Evolutionary conservation across 2,329 filamentous ascomycete genomes (phyloP), one percentile per base, ranked within the genome.

Genomic region (Colletotrichum costaricense): DNA sequence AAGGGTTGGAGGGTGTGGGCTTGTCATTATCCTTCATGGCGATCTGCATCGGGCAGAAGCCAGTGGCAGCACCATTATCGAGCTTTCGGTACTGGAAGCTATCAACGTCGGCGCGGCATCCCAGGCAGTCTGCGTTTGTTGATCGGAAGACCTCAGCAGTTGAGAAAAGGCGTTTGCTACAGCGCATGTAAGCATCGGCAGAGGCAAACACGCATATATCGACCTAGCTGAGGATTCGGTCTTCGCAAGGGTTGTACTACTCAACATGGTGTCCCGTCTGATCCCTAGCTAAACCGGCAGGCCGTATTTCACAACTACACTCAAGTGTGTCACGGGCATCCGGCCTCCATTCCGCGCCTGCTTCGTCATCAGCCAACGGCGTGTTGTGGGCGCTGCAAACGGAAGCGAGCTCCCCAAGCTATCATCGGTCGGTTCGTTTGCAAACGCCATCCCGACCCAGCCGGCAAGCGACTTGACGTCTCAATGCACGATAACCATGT

Each of bases 101-200:
- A 56, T 14, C 33, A 24, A 35, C 33, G 24, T 12, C 30, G 33
- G 30, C 46, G 46, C 56, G 16, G 26, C 30, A 12, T 38, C 46
- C 49, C 38, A n/a, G 35, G 5, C 22, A 19, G 22, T 30, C n/a
- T 28, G 35, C 26, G 24, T 33, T 46, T 69, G 59, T 26, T 42
- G 16, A 42, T 24, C n/a, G 28, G 14, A 46, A 63, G 11, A 22
- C 19, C 14, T 19, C 22, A 8, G 52, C 28, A 11, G 26, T 28
- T 9, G 24, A 56, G 63, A 38, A 33, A 54, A 22, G 26, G 19
- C 65, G 52, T 69, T 69, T 65, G 67, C 60, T 65, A 8, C 52
- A 35, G 67, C 64, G 38, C 54, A 65, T 33, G n/a, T 22, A 38
- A 35, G 52, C 28, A 22, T 33, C 19, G 14, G 62, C 67, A 69